Evolutionary conservation across 805 yeast genomes (phyloP), one percentile per base, ranked within the genome.

Genomic region (Metschnikowia bowlesiae): DNA sequence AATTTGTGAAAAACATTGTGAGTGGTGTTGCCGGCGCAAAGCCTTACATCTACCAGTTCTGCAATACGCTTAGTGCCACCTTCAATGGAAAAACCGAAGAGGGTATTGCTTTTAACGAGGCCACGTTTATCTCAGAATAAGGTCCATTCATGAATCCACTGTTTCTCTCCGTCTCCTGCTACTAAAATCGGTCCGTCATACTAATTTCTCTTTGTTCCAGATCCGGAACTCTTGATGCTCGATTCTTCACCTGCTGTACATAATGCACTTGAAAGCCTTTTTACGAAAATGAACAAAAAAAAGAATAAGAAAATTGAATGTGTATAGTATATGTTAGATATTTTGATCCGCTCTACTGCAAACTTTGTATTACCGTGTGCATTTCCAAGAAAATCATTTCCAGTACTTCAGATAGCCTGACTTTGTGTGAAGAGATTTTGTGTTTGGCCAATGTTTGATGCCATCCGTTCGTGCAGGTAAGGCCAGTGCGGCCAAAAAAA

Each of bases 21-120:
- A 83, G 91, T 54, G 96, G 96, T 51, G 95, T 92, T 48, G 94
- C 94, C 13, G 99, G 98, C 46, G 85, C 98, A 29, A 88, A 86
- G 66, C 99, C 99, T n/a, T 92, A 81, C 73, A 92, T 94, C 62
- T 94, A 91, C 71, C 98, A 94, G 73, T 94, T 82, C 73, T 80
- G 85, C 66, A 85, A 88, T 65, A 78, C 79, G 48, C 71, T 84
- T 63, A 67, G 73, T 6, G 71, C 87, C 53, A 74, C 69, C 55
- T 61, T 73, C 43, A 62, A 74, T 39, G 71, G 66, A 47, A 63
- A 64, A 40, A 63, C 68, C 44, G 92, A 85, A 63, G 66, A 68
- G 39, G 95, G 96, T 43, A 64, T 79, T 51, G 87, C 82, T 30
- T 89, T 83, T 72, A 81, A 75, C 61, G 96, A 89, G 69, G 87